A percentile compares a stretch with the other conserved stretches of the same genome.
Conservation (phyloP, 108 stramenopile genomes). For the Nitzschia putrida region DNA sequence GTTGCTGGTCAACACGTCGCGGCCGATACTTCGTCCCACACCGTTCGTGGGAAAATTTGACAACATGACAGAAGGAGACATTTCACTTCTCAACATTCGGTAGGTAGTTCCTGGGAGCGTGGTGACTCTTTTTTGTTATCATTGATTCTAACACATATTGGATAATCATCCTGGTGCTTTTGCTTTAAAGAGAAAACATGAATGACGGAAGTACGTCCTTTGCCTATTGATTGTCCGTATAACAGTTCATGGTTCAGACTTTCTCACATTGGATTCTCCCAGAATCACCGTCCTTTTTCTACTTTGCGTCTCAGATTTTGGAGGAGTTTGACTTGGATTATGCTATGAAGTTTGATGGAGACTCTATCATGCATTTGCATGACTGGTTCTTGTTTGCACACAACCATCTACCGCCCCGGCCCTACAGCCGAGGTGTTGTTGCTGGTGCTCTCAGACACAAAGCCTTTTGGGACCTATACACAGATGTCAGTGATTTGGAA, state of each 20-base stretch:
- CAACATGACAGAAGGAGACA: background rate
- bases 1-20: constrained; percentile 13
- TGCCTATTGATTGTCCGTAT: background rate
- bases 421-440: constrained; percentile 31
- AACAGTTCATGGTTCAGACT: background rate
- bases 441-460: constrained; percentile 53
- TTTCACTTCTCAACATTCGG: constrained; percentile 33
- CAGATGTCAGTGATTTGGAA: background rate
- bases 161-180: too few species aligned
- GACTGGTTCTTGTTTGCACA: constrained; percentile 49
- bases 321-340: constrained; percentile 38
- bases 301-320: constrained; percentile 35
- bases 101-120: constrained; percentile 14
- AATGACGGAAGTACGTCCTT: constrained; percentile 43
- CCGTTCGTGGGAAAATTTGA: constrained; percentile 16
- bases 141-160: too few species aligned
- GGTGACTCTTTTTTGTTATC: too few species aligned
- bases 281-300: constrained; percentile 47
- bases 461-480: constrained; percentile 31
- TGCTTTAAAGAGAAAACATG: constrained; percentile 46
- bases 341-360: constrained; percentile 50
- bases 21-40: constrained; percentile 16
- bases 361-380: constrained; percentile 48
- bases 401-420: constrained; percentile 40
- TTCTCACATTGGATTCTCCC: background rate